Conservation (phyloP, 73 alveolate genomes). For the Paramecium pentaurelia region DNA sequence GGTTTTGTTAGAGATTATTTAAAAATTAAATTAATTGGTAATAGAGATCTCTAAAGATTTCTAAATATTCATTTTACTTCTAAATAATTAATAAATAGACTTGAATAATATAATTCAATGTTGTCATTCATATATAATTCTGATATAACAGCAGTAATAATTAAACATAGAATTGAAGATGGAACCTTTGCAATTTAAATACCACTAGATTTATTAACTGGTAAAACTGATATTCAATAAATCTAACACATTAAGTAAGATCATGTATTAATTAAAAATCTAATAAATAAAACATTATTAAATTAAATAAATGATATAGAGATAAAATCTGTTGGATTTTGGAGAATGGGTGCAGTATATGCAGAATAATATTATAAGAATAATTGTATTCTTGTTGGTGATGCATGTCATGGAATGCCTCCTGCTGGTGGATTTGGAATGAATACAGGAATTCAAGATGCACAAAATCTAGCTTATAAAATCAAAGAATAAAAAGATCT, state of each 20-base stretch:
- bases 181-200: constrained; percentile 71
- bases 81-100: constrained; percentile 15
- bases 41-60: constrained; percentile 64
- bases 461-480: constrained; percentile 65
- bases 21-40: constrained; percentile 58
- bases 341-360: constrained; percentile 70
- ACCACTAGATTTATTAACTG: constrained; percentile 73
- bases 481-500: background rate
- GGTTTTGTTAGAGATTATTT: constrained; percentile 62
- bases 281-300: constrained; percentile 15
- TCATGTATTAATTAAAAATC: constrained; percentile 23
- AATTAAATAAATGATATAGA: constrained; percentile 28
- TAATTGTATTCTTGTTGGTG: constrained; percentile 64
- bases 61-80: constrained; percentile 70
- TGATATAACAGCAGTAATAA: constrained; percentile 70
- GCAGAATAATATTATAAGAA: constrained; percentile 38
- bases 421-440: constrained; percentile 82
- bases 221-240: constrained; percentile 31
- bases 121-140: constrained; percentile 69
- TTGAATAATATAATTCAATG: constrained; percentile 64
- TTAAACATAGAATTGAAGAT: constrained; percentile 64
- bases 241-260: background rate
- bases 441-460: constrained; percentile 77
- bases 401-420: constrained; percentile 76
- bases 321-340: constrained; percentile 53